These are phyloP conservation scores for Colletotrichum sp. DNA, from an alignment of 2,329 filamentous ascomycete genomes.

Conservation along the genomic window DNA sequence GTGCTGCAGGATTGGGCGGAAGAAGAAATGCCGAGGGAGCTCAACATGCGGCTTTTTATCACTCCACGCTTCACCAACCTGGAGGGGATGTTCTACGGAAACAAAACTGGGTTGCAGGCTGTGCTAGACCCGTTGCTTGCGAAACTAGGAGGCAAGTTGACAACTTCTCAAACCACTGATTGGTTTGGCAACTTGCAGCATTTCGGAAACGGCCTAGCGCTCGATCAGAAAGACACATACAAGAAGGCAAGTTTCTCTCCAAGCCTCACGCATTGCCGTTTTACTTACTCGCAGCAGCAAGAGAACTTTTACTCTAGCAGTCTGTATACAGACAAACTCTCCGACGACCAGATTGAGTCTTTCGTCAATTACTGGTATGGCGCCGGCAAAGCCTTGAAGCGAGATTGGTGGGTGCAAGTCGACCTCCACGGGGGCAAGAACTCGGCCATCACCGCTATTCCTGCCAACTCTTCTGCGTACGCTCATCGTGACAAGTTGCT, in stretches of 20 bases:
- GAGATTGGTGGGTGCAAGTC: constrained; percentile 39
- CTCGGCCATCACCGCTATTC: constrained; percentile 36
- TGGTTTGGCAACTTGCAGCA: constrained; percentile 36
- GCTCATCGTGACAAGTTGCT: constrained; percentile 49
- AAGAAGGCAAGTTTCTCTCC: background rate
- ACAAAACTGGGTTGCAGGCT: constrained; percentile 3
- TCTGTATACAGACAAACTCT: constrained; percentile 30
- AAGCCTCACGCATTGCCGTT: background rate
- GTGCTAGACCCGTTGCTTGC: constrained; percentile 26
- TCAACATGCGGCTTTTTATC: constrained; percentile 33
- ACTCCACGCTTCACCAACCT: constrained; percentile 23
- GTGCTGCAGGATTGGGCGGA: constrained; percentile 28
- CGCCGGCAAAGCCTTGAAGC: constrained; percentile 23
- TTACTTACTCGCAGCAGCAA: constrained; percentile 21
- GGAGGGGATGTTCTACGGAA: constrained; percentile 34
- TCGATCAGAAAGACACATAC: constrained; percentile 33
- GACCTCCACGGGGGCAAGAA: constrained; percentile 38
- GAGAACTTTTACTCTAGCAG: constrained; percentile 32
- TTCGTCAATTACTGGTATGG: constrained; percentile 31
- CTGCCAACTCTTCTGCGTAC: constrained; percentile 34
- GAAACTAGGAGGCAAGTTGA: constrained; percentile 30
- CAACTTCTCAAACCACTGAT: constrained; percentile 31
- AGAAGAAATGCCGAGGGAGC: constrained; percentile 20
- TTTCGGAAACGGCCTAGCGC: constrained; percentile 32
- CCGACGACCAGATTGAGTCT: constrained; percentile 23